Conservation (phyloP, 768 basidiomycete genomes). For the Suillus clintonianus region DNA sequence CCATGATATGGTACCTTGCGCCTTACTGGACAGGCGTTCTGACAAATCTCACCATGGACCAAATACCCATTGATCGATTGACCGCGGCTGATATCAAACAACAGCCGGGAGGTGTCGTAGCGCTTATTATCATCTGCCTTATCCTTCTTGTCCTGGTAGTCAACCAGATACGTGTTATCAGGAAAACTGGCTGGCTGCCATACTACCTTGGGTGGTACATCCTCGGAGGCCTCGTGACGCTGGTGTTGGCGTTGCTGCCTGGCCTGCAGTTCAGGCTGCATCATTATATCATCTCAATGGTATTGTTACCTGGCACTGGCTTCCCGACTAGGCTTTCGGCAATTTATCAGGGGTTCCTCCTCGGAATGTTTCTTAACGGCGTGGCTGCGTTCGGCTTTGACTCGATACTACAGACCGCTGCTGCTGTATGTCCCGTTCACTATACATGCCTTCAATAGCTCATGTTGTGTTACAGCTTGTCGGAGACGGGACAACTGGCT, state of each 20-base stretch:
- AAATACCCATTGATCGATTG: conserved; percentile 79
- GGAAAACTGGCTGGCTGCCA: conserved; percentile 83
- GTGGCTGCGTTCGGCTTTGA: conserved; percentile 79
- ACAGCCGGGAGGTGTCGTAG: conserved; percentile 65
- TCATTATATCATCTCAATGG: conserved; percentile 80
- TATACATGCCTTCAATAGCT: conserved; percentile 1
- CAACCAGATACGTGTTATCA: conserved; percentile 81
- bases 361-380: conserved; percentile 83
- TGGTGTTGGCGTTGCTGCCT: conserved; percentile 71
- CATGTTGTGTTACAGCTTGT: conserved; percentile 51
- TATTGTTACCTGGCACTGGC: conserved; percentile 73
- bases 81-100: conserved; percentile 65
- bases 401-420: conserved; percentile 75
- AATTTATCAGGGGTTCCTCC: conserved; percentile 77
- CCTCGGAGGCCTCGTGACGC: conserved; percentile 60
- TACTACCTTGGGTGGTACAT: conserved; percentile 77
- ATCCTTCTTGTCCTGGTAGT: conserved; percentile 58
- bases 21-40: conserved; percentile 82
- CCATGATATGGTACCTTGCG: conserved; percentile 69
- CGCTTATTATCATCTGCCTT: conserved; percentile 68
- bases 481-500: conserved; percentile 70
- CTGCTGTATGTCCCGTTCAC: conserved; percentile 49
- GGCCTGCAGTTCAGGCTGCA: conserved; percentile 72
- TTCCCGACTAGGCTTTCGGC: conserved; percentile 82
- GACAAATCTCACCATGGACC: conserved; percentile 68